phyloP scores from a whole-genome alignment of 176 grass and related monocot genomes.

The Paspalum notatum region DNA sequence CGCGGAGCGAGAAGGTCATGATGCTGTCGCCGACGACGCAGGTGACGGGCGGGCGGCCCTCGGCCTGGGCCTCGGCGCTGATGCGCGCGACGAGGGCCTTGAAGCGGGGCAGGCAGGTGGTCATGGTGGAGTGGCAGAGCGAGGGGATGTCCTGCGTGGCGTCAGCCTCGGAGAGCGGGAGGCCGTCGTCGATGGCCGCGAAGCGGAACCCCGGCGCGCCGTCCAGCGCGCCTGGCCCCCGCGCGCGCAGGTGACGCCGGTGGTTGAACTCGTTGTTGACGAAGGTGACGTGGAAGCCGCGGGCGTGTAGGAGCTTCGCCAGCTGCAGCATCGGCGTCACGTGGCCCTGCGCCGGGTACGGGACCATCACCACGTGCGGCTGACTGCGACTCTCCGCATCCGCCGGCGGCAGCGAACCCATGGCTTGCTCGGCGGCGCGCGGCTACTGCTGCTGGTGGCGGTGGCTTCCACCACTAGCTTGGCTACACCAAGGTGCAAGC shows the following conservation, averaged over 20 bases:
- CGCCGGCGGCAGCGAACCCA: slow-evolving; percentile 29
- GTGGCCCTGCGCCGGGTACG: slow-evolving; percentile 68
- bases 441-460: too few relatives aligned
- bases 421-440: background rate
- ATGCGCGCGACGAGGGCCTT: slow-evolving; percentile 29
- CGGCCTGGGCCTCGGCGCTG: background rate
- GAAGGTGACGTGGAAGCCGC: slow-evolving; percentile 70
- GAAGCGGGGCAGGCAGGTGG: slow-evolving; percentile 45
- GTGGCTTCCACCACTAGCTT: too few relatives aligned
- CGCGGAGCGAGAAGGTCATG: slow-evolving; percentile 46
- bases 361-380: slow-evolving; percentile 60
- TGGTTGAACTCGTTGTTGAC: slow-evolving; percentile 71
- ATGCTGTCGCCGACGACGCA: slow-evolving; percentile 51
- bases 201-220: slow-evolving; percentile 38
- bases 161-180: slow-evolving; percentile 40
- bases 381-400: background rate
- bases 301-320: slow-evolving; percentile 62
- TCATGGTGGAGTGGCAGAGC: slow-evolving; percentile 46
- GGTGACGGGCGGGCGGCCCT: background rate
- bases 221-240: slow-evolving; percentile 3
- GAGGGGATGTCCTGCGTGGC: slow-evolving; percentile 51
- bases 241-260: slow-evolving; percentile 30
- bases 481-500: too few relatives aligned
- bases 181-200: slow-evolving; percentile 45
- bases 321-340: slow-evolving; percentile 70